These are phyloP conservation scores for Pleurotus djamor DNA, from an alignment of 768 basidiomycete species.

Conservation along the genomic window DNA sequence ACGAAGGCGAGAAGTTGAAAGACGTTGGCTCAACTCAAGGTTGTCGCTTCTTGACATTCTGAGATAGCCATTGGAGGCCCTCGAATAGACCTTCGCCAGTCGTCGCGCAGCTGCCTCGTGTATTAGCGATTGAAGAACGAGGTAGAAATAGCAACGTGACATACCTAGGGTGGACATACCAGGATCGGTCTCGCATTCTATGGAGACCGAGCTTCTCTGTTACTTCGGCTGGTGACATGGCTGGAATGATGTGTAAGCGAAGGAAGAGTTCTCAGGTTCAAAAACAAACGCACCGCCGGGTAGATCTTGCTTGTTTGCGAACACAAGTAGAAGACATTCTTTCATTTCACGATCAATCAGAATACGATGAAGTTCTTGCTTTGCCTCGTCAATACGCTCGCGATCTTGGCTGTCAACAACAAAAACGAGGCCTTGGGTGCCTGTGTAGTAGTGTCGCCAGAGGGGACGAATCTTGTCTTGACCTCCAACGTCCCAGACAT, in stretches of 20 bases:
- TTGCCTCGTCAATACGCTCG: slow-evolving; percentile 95
- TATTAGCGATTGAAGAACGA: slow-evolving; percentile 6
- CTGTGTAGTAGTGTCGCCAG: slow-evolving; percentile 99
- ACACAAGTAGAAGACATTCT: slow-evolving; percentile 95
- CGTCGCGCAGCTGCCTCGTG: slow-evolving; percentile 75
- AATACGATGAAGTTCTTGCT: slow-evolving; percentile 93
- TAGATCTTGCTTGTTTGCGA: slow-evolving; percentile 99
- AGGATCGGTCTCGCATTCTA: slow-evolving; percentile 94
- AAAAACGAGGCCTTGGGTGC: slow-evolving; percentile 97
- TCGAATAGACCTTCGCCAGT: slow-evolving; percentile 97
- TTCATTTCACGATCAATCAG: slow-evolving; percentile 98
- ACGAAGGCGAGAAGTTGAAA: slow-evolving; percentile 19
- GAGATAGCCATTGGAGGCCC: slow-evolving; percentile 95
- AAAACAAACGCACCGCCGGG: slow-evolving; percentile 72
- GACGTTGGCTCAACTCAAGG: slow-evolving; percentile 38
- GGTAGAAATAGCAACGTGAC: slow-evolving; percentile 15
- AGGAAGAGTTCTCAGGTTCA: background rate
- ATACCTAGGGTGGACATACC: slow-evolving; percentile 99
- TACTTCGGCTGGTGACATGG: slow-evolving; percentile 99
- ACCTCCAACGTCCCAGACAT: slow-evolving; percentile 97
- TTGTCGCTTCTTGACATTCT: slow-evolving; percentile 94
- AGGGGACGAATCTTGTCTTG: slow-evolving; percentile 99
- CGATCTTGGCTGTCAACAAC: slow-evolving; percentile 97
- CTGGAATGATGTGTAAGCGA: slow-evolving; percentile 33
- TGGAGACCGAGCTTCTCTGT: slow-evolving; percentile 96